Base-by-base conservation (phyloP, 2,329 filamentous ascomycete genomes). In the Chaetomiaceae sp. region DNA sequence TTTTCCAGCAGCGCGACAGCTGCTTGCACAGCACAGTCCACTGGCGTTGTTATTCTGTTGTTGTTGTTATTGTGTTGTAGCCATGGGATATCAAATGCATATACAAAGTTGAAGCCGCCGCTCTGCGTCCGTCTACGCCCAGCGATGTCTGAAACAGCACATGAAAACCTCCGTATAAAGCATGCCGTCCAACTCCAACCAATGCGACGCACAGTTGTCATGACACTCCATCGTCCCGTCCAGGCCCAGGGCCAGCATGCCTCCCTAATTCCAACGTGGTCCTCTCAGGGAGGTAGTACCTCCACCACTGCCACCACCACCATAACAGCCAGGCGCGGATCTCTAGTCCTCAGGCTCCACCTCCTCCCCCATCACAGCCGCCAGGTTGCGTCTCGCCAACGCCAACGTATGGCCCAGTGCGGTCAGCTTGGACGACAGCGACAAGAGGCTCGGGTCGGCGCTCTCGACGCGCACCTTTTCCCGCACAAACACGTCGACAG, bases 381-480 rank as follows among this genome's bases (percentile, higher is more conserved):
- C 80, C 56, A 96, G 68, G 12, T 90, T 90, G 49, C 79, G 75
- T 59, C 87, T 77, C 57, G 85, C 84, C 55, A 87, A 73, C 51
- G 76, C 74, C 17, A 96, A 75, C 55, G 84, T 85, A 61, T 90
- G 81, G 56, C 86, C 84, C 51, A 96, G 70, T 4, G 87, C 89
- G 25, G 78, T 82, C 59, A 96, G 73, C 70, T 96, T 96, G 5
- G 89, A 86, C 66, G 88, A 85, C 30, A 93, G 75, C 31, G 87
- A 86, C 66, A 96, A 83, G 57, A 96, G 66, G 60, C 83, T 91
- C 1, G 92, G 92, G 66, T 97, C 91, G 49, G 90, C 88, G 62
- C 83, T 92, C 68, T 96, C 91, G 2, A 96, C 85, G 35, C 87
- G 78, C 4, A 96, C 81, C 71, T 96, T 96, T 66, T 96, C 92